A percentile compares a stretch with the other conserved stretches of the same genome.
Conservation (phyloP, 768 basidiomycete genomes). For the Suillus americanus region DNA sequence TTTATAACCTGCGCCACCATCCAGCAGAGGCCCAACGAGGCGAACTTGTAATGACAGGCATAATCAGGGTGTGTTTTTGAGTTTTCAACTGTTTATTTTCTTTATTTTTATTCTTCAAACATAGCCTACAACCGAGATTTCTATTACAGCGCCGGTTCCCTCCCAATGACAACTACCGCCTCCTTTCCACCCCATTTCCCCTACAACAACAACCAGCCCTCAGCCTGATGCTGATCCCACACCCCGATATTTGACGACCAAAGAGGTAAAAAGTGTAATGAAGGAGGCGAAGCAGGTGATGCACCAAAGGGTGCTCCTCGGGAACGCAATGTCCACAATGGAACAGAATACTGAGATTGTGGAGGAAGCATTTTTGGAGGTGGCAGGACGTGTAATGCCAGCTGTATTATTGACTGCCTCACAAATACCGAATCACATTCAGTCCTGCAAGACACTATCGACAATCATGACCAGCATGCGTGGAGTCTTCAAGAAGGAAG, state of each 20-base stretch:
- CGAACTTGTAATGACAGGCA: background rate
- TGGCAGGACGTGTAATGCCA: background rate
- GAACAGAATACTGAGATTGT: background rate
- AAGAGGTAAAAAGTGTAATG: background rate
- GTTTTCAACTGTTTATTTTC: no score
- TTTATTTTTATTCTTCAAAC: no score
- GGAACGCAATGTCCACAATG: background rate
- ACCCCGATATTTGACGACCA: background rate
- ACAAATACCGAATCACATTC: background rate
- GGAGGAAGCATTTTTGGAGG: background rate
- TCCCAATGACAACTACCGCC: background rate
- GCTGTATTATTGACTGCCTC: background rate
- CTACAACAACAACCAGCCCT: background rate
- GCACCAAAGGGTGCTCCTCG: background rate
- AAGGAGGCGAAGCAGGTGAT: background rate
- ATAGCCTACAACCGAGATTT: background rate
- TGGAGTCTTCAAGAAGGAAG: background rate
- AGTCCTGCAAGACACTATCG: background rate
- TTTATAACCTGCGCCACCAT: no score
- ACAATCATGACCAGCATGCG: background rate
- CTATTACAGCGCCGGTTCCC: background rate
- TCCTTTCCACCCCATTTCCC: background rate
- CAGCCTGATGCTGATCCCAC: background rate
- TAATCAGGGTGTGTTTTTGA: background rate
- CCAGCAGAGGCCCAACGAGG: no score